Base-by-base conservation (phyloP, 2,329 filamentous ascomycete species). In the Pseudopyrenochaeta lycopersici region DNA sequence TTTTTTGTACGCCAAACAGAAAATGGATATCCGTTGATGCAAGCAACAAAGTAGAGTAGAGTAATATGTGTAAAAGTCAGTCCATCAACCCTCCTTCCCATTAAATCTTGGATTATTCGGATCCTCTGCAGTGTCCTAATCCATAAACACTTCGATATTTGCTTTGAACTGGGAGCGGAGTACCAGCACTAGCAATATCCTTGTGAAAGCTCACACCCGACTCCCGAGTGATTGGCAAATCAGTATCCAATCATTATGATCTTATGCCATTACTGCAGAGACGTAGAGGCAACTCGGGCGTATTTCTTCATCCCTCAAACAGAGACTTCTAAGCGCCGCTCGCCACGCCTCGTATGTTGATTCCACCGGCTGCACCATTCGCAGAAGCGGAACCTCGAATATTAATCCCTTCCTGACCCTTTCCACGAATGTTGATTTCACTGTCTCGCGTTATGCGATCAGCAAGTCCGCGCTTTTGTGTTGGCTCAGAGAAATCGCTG, bases 321-420 rank as follows among this genome's bases (percentile, higher is more conserved):
- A 20, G 18, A 32, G 36, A 41, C 38, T 44, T 33, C 58, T 68
- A 73, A 17, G 63, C 59, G 29, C 70, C 66, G n/a, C 66, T 70
- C 11, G 73, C 73, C 3, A 71, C 66, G 33, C 73, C 73, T 7
- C 68, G 60, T 21, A 76, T 75, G 27, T 64, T 67, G 50, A 76
- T 66, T 6, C 65, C 69, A 30, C 58, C 52, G 11, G 35, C 62
- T 14, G 35, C 44, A 30, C 38, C 36, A 39, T 39, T 39, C 12
- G 9, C n/a, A 2, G 36, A 39, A 39, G 36, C 36, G 14, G 36
- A 23, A 5, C 36, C 36, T 21, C 36, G 36, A 4, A 39, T 36
- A 54, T 41, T 46, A 33, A 42, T 29, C 46, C 57, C 44, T 58
- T 62, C 53, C 7, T 39, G 36, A 11, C 36, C 18, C 6, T 18